Percentiles rank a stretch among this genome's conserved stretches.
These are phyloP conservation scores for Colletotrichum liaoningense DNA, from an alignment of 2,329 filamentous ascomycete species.

Conservation along the genomic window DNA sequence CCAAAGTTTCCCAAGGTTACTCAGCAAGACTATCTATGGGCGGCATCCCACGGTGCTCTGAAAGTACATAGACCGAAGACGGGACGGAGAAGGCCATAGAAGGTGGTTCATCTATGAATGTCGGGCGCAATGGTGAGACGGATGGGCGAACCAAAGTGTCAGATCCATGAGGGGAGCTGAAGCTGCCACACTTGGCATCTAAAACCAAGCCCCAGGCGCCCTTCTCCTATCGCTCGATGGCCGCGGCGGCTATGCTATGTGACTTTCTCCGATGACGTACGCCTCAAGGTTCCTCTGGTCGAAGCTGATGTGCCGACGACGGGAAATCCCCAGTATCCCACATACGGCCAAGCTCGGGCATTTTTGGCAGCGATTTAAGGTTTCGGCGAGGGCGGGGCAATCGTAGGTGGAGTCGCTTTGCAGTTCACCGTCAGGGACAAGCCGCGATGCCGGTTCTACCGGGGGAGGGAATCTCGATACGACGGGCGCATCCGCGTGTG, in stretches of 20 bases:
- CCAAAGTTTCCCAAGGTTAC: background rate
- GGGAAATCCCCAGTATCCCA: background rate
- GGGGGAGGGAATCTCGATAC: background rate
- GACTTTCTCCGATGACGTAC: background rate
- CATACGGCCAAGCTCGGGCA: slow-evolving; percentile 4
- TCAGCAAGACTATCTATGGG: background rate
- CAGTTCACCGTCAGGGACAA: background rate
- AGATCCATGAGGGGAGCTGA: background rate
- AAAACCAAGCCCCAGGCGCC: background rate
- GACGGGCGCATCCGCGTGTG: background rate
- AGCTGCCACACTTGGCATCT: slow-evolving; percentile 16
- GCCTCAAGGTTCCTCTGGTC: background rate
- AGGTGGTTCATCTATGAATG: slow-evolving; percentile 11
- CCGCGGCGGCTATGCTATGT: background rate
- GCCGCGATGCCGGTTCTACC: background rate
- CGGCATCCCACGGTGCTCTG: background rate
- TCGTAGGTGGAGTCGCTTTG: background rate
- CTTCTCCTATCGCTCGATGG: background rate
- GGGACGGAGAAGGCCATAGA: slow-evolving; percentile 19
- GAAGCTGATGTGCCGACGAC: background rate
- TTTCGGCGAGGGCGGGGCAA: slow-evolving; percentile 15
- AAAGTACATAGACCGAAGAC: slow-evolving; percentile 9
- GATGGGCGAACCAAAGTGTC: background rate
- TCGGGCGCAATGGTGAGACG: slow-evolving; percentile 9
- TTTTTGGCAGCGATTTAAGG: background rate